A percentile compares a stretch with the other conserved stretches of the same genome.
Conservation (phyloP, 2,329 filamentous ascomycete genomes). For the Canariomyces notabilis region DNA sequence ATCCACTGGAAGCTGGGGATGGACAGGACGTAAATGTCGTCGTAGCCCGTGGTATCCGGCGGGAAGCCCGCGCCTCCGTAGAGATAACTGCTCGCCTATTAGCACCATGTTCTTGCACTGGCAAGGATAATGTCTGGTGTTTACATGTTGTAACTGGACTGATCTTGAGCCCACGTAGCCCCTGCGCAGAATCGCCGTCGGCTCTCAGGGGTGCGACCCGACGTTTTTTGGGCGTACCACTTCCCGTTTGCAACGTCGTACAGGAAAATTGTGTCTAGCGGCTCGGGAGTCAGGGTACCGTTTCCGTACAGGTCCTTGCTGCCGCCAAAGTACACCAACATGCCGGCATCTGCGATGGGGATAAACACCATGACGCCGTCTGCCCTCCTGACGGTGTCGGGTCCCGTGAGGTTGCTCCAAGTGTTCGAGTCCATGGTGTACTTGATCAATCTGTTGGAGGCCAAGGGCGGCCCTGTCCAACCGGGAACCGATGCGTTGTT, state of each 20-base stretch:
- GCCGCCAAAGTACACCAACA: conserved; percentile 19
- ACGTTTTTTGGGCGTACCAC: conserved; percentile 16
- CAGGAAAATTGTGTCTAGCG: conserved; percentile 14
- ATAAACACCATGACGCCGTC: conserved; percentile 18
- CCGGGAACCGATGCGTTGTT: conserved; percentile 12
- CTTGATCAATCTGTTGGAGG: conserved; percentile 14
- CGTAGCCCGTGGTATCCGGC: conserved; percentile 9
- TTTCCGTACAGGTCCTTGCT: conserved; percentile 11
- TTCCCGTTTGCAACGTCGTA: conserved; percentile 15
- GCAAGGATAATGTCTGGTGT: neutral
- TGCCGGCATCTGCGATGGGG: conserved; percentile 15
- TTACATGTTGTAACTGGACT: conserved; percentile 19
- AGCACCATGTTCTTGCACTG: neutral
- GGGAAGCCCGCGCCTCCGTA: conserved; percentile 15
- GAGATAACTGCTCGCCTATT: conserved; percentile 13
- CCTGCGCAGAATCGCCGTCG: conserved; percentile 17
- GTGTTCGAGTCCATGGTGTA: conserved; percentile 18
- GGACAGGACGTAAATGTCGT: conserved; percentile 19
- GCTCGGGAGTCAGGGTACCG: conserved; percentile 10
- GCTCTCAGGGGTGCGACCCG: conserved; percentile 7
- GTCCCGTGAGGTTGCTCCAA: conserved; percentile 14
- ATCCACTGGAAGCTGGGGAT: conserved; percentile 20
- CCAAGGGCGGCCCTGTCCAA: conserved; percentile 9
- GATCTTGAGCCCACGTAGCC: conserved; percentile 16
- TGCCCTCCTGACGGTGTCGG: conserved; percentile 11